Percentiles rank a stretch among this genome's conserved stretches.
These are phyloP conservation scores for Pseudogymnoascus sp. DNA, from an alignment of 2,329 filamentous ascomycete species.

Conservation along the genomic window DNA sequence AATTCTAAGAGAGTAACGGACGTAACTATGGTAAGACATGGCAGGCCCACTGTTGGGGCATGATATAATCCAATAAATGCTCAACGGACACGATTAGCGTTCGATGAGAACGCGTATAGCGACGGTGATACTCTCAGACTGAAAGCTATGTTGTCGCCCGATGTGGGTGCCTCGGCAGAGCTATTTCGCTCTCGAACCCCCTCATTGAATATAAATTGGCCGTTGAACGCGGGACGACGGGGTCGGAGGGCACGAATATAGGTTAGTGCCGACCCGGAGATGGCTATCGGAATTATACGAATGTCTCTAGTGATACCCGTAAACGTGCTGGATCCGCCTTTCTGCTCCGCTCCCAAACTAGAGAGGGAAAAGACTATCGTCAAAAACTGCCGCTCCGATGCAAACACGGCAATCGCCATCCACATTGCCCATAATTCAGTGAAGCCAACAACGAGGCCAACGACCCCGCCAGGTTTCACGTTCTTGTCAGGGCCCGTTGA, in stretches of 20 bases:
- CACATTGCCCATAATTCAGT: not conserved
- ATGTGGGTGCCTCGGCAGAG: not conserved
- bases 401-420: not conserved
- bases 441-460: not conserved
- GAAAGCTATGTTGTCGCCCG: not conserved
- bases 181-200: not conserved
- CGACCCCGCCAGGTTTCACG: not conserved
- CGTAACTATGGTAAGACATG: not conserved
- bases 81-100: not conserved
- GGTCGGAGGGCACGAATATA: not conserved
- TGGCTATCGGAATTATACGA: not conserved
- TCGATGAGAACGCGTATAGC: not conserved
- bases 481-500: not conserved
- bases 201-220: not conserved
- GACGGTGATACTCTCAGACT: not conserved
- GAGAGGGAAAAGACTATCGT: not conserved
- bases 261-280: not conserved
- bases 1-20: not conserved
- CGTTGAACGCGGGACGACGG: not conserved
- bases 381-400: not conserved
- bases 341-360: not conserved
- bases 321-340: constrained; percentile 4
- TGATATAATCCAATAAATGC: not conserved
- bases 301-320: not conserved
- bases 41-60: not conserved